Evolutionary conservation across 2,329 filamentous ascomycete species (phyloP), one percentile per base, ranked within the genome.

Genomic region (Xylaria digitata): DNA sequence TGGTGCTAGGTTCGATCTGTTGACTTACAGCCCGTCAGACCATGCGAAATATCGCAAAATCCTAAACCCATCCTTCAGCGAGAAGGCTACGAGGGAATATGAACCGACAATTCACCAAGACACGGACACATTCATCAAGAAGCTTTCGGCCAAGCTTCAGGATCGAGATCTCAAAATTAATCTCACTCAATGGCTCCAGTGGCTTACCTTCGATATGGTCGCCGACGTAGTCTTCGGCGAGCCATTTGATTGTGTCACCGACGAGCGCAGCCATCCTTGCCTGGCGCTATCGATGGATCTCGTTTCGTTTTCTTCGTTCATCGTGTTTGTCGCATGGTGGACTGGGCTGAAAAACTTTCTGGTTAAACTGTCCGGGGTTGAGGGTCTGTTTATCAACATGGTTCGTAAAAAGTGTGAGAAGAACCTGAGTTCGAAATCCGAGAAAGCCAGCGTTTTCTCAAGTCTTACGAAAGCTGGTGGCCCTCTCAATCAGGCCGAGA

Each of bases 181-280:
- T 45, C 65, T 72, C 11, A 61, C 69, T 11, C 43, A 66, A 42
- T 71, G 68, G 65, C 50, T 71, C 9, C 66, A 73, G 46, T 74
- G 71, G 72, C 63, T 74, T 6, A 72, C 68, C 7, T 74, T 75
- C 46, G 73, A 74, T 43, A 73, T 74, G 43, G 71, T 74, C 19
- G 69, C 70, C 63, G 46, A 46, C 32, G 59, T 62, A n/a, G 59
- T 55, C n/a, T 62, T 54, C 21, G 59, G 59, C 17, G 50, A 54
- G 26, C 49, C 59, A 19, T 62, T 62, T 17, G 23, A 55, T 26
- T 62, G 50, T 21, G 34, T 59, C 21, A 34, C 6, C 3, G 49
- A 62, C 7, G 59, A 52, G 56, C 62, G 5, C 7, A 62, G 59
- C 59, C 59, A 62, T 55, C 59, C 59, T 26, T 62, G 59, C 30